Percentiles rank a stretch among this genome's conserved stretches.
Conservation (phyloP, 257 asterid species). For the Gentiana macrophylla region DNA sequence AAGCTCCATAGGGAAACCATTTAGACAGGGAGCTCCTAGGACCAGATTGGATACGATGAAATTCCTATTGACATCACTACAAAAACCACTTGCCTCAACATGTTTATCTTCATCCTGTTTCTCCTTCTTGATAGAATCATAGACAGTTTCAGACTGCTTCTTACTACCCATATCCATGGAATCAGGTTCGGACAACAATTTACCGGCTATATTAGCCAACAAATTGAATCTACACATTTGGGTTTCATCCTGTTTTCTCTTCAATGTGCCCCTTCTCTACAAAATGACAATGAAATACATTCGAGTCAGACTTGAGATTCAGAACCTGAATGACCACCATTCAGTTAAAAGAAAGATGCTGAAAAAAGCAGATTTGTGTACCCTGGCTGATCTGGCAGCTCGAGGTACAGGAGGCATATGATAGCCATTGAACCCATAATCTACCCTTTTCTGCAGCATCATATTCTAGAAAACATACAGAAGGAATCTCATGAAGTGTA, state of each 20-base stretch:
- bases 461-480: slow-evolving; percentile 69
- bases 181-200: slow-evolving; percentile 40
- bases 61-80: slow-evolving; percentile 35
- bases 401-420: slow-evolving; percentile 81
- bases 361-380: slow-evolving; percentile 18
- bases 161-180: slow-evolving; percentile 28
- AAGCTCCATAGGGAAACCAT: slow-evolving; percentile 25
- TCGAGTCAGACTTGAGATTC: slow-evolving; percentile 10
- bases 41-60: slow-evolving; percentile 65
- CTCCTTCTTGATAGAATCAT: slow-evolving; percentile 27
- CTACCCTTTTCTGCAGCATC: slow-evolving; percentile 73
- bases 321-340: slow-evolving; percentile 1
- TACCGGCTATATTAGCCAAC: slow-evolving; percentile 83
- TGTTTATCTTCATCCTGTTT: slow-evolving; percentile 33
- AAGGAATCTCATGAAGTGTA: slow-evolving; percentile 22
- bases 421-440: slow-evolving; percentile 74
- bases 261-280: slow-evolving; percentile 54
- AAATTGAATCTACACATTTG: slow-evolving; percentile 76
- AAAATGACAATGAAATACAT: slow-evolving; percentile 17
- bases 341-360: not conserved
- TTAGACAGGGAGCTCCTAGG: slow-evolving; percentile 43
- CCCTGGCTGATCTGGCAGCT: slow-evolving; percentile 89
- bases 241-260: slow-evolving; percentile 43
- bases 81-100: slow-evolving; percentile 26
- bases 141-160: slow-evolving; percentile 29